These are phyloP conservation scores for Pyrenophora graminea DNA, from an alignment of 2,329 filamentous ascomycete genomes.

Conservation along the genomic window DNA sequence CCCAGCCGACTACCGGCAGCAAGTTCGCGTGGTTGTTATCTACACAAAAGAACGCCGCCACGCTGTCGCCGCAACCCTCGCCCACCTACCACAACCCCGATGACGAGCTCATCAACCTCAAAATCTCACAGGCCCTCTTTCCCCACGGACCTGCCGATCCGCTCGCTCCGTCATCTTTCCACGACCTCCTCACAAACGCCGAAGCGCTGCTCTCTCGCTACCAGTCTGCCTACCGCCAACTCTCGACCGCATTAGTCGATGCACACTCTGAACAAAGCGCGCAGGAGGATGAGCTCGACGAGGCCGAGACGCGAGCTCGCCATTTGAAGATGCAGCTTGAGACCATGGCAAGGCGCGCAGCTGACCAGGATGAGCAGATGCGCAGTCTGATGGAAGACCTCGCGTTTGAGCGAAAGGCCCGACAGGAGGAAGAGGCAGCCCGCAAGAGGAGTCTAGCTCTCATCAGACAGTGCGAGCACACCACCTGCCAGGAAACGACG, in stretches of 20 bases:
- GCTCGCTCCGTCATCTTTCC: constrained; percentile 58
- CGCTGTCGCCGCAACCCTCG: constrained; percentile 28
- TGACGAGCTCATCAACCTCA: constrained; percentile 59
- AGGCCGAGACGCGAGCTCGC: constrained; percentile 60
- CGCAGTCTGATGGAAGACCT: constrained; percentile 41
- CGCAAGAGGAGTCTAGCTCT: constrained; percentile 39
- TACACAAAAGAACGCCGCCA: constrained; percentile 40
- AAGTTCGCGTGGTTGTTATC: constrained; percentile 45
- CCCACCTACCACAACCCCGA: constrained; percentile 45
- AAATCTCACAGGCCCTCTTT: constrained; percentile 60
- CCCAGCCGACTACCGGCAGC: constrained; percentile 33
- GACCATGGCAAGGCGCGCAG: constrained; percentile 60
- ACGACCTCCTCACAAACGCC: constrained; percentile 61
- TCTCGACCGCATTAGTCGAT: constrained; percentile 51
- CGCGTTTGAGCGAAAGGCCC: constrained; percentile 37
- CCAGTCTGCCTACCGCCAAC: constrained; percentile 59
- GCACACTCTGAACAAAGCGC: constrained; percentile 60
- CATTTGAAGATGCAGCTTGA: constrained; percentile 66
- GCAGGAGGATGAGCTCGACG: constrained; percentile 65
- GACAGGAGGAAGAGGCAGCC: constrained; percentile 43
- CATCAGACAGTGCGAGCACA: constrained; percentile 29
- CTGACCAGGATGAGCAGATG: constrained; percentile 62
- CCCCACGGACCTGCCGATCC: constrained; percentile 56
- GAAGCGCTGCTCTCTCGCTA: constrained; percentile 59
- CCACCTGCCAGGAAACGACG: constrained; percentile 20